Evolutionary conservation across 768 basidiomycete genomes (phyloP), one percentile per base, ranked within the genome.

Genomic region (Multifurca ochricompacta): DNA sequence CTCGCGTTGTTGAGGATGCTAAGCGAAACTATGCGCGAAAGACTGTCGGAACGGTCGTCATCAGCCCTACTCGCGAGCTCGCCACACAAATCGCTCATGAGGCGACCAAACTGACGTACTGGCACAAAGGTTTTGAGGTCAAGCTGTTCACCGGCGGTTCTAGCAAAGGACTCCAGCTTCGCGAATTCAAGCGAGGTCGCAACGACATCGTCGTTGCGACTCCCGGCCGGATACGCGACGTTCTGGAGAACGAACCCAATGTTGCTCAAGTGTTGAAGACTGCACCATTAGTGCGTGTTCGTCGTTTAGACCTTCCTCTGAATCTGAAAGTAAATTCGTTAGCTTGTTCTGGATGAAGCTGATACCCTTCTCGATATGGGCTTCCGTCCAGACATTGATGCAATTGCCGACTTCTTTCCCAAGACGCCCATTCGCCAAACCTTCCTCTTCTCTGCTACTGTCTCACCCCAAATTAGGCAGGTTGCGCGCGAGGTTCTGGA

Each of bases 291-390:
- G 87, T 87, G 60, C 40, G 83, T 71, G 10, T 18, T 25, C 43
- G 25, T 48, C 23, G 32, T 32, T 7, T 43, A 39, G 16, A 25
- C 52, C 13, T 37, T 47, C 16, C 28, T 18, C 32, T 53, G n/a
- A 51, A 57, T 28, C 60, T 54, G n/a, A 53, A 37, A n/a, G 13
- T 27, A 6, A 34, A 9, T 18, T 58, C 48, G 34, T 10, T 59
- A 91, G 88, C 77, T 98, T 48, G 77, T 98, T 55, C 74, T 98
- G 53, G 96, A 98, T 64, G 91, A 96, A 67, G 90, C 91, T 10
- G 93, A 98, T 64, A 89, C 86, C 0, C 74, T 95, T 11, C 74
- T 97, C 10, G 90, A 92, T 53, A 87, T 93, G 85, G 93, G 93
- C 61, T 96, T 95, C 78, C 79, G 86, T 4, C 78, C 83, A 21